Base-by-base conservation (phyloP, 2,329 filamentous ascomycete genomes). In the Fusarium stilboides region DNA sequence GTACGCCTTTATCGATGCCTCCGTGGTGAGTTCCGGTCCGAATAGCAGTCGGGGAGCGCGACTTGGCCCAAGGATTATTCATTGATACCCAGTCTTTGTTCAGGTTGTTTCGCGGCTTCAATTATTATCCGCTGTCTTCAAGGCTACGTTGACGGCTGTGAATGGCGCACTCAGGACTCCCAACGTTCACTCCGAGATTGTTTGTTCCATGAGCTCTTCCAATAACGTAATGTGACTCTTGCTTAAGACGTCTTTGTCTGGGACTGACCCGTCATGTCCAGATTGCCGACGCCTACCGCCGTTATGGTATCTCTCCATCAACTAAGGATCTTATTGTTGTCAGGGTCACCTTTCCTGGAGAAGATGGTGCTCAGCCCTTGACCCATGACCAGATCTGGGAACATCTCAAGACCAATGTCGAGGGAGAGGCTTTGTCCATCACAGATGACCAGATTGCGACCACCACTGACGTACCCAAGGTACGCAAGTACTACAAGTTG, bases 1-100 rank as follows among this genome's bases (percentile, higher is more conserved):
- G 80, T 98, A 98, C 84, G 94, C 94, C 34, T 92, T 99, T 71
- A 87, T 99, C 46, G 95, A 99, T 81, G 94, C 94, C 20, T 89
- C 88, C 45, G 88, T 92, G 78, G 91, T 94, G 85, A 65, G 86
- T 80, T 67, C 52, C 55, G 47, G 50, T 33, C 61, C 46, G 24
- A 42, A 33, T 26, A 22, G 10, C 14, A 26, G 20, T 51, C 54
- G 57, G 65, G 46, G 49, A 45, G 57, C 55, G 57, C 69, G 69
- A 61, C 60, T 56, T 51, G 42, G 39, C 37, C n/a, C 33, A 37
- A 46, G 54, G 53, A 28, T 60, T 49, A 5, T 34, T 22, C 37
- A 43, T 56, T 74, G 52, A 72, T 52, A 20, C 28, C 10, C 43
- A 45, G 2, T 39, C 24, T 40, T 22, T 33, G 26, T 47, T 20